Percentiles rank a stretch among this genome's conserved stretches.
phyloP scores from a whole-genome alignment of 228 moss, liverwort and hornwort genomes.

The Sphagnum fallax region DNA sequence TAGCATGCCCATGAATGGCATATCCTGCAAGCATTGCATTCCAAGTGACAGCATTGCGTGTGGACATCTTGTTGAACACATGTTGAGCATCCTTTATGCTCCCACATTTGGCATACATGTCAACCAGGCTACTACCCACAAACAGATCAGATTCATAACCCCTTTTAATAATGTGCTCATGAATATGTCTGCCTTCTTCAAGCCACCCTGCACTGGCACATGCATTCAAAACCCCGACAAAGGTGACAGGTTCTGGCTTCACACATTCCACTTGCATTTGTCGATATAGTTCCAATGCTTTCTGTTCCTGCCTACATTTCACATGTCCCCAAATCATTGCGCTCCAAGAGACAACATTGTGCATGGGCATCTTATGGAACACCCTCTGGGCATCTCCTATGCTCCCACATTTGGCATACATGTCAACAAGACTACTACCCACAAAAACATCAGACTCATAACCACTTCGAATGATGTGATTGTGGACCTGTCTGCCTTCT shows the following conservation, averaged over 20 bases:
- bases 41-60: not conserved
- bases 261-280: not conserved
- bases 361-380: not conserved
- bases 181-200: not conserved
- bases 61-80: constrained; percentile 6
- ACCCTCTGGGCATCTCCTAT: not conserved
- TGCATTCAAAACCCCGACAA: not conserved
- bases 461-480: not conserved
- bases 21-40: not conserved
- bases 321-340: constrained; percentile 2
- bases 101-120: constrained; percentile 3
- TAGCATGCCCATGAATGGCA: constrained; percentile 1
- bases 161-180: not conserved
- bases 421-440: not conserved
- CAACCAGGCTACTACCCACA: not conserved
- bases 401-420: constrained; percentile 3
- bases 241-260: constrained; percentile 2
- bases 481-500: constrained; percentile 1
- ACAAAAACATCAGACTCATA: not conserved
- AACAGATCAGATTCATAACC: not conserved
- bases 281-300: not conserved
- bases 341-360: not conserved
- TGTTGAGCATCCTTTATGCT: constrained; percentile 1
- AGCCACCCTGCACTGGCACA: constrained; percentile 4
- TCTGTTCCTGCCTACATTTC: not conserved